Evolutionary conservation across 495 filamentous ascomycete species (phyloP).

Genomic region (Amorphotheca resinae): DNA sequence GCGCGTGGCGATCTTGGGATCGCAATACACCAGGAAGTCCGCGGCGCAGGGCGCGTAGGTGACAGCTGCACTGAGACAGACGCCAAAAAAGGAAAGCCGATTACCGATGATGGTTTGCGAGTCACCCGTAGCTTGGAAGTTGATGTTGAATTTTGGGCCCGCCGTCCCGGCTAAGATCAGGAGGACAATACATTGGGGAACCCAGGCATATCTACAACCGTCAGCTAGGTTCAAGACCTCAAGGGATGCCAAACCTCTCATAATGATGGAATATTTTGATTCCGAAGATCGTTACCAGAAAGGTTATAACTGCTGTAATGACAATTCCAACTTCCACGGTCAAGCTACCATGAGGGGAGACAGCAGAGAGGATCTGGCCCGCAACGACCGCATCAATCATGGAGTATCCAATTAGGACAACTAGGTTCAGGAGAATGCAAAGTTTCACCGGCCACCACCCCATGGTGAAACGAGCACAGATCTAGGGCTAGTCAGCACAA

Average conservation of each 20-base stretch:
- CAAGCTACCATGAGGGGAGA: conserved; percentile 45
- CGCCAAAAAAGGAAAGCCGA: conserved; percentile 54
- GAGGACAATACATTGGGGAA: conserved; percentile 53
- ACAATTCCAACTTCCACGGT: conserved; percentile 63
- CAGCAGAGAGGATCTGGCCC: conserved; percentile 63
- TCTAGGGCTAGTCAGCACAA: conserved; percentile 24
- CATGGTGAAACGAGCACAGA: conserved; percentile 61
- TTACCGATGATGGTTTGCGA: conserved; percentile 43
- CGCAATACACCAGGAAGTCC: conserved; percentile 46
- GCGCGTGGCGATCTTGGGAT: conserved; percentile 28
- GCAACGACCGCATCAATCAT: conserved; percentile 59
- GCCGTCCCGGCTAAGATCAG: conserved; percentile 58
- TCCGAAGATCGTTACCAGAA: conserved; percentile 59
- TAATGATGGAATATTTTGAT: conserved; percentile 61
- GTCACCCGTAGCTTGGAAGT: conserved; percentile 36
- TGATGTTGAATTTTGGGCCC: conserved; percentile 48
- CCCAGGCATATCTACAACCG: conserved; percentile 44
- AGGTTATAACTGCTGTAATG: conserved; percentile 52
- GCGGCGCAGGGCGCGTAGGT: conserved; percentile 39
- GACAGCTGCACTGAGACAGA: conserved; percentile 50
- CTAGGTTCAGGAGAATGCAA: conserved; percentile 56
- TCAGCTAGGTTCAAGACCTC: not conserved
- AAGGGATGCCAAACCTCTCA: conserved; percentile 38
- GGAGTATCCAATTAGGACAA: conserved; percentile 59
- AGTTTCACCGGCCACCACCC: conserved; percentile 74